These are phyloP conservation scores for Calonectria crousiana DNA, from an alignment of 2,329 filamentous ascomycete genomes.

Conservation along the genomic window DNA sequence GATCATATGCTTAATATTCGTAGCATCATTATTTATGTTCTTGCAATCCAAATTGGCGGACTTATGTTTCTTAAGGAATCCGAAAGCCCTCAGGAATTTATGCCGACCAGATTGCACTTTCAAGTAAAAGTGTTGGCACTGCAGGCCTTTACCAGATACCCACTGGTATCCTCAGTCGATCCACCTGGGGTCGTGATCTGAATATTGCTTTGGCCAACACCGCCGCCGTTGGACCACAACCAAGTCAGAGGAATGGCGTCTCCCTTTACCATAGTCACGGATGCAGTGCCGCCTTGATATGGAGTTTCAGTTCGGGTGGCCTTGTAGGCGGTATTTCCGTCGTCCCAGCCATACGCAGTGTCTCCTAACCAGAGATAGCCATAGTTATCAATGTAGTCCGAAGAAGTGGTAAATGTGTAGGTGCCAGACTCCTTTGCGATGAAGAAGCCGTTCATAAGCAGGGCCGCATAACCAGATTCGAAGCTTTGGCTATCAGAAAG, in stretches of 20 bases:
- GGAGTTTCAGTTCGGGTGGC: neutral
- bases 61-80: neutral
- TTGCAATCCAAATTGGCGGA: neutral
- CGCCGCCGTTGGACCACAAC: slow-evolving; percentile 10
- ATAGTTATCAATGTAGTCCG: neutral
- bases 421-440: slow-evolving; percentile 6
- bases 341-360: neutral
- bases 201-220: neutral
- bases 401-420: neutral
- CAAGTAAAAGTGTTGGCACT: neutral
- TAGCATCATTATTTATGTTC: too few relatives aligned
- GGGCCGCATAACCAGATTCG: neutral
- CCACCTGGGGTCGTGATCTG: neutral
- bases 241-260: slow-evolving; percentile 12
- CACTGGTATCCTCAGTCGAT: neutral
- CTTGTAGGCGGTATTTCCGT: neutral
- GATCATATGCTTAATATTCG: too few relatives aligned
- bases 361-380: slow-evolving; percentile 11
- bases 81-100: neutral
- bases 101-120: too few relatives aligned
- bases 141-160: slow-evolving; percentile 5
- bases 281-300: neutral
- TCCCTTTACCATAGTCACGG: neutral
- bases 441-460: slow-evolving; percentile 10
- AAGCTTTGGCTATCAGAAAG: slow-evolving; percentile 3